Evolutionary conservation across 139 green algal genomes (phyloP), one percentile per base, ranked within the genome.

Genomic region (Edaphochlamys debaryana): DNA sequence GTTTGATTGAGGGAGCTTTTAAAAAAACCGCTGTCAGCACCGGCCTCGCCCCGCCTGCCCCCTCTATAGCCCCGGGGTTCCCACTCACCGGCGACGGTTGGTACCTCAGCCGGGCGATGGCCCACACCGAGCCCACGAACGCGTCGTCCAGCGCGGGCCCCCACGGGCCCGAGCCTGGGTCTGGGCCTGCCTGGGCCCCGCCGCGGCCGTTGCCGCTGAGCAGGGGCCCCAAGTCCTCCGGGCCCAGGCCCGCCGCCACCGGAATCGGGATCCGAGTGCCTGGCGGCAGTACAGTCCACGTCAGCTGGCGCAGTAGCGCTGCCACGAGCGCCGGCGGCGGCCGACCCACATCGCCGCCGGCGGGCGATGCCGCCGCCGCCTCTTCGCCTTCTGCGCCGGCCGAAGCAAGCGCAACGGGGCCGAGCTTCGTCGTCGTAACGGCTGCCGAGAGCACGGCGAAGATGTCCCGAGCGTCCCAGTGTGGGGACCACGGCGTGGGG

Each of bases 71-170:
- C n/a, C n/a, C n/a, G n/a, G n/a, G n/a, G n/a, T n/a, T n/a, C n/a
- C n/a, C n/a, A n/a, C 66, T 30, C 58, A 79, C 72, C 72, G 45
- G 19, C 9, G 56, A 58, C 6, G 58, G 56, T 7, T 29, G 11
- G 58, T 69, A 80, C 8, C 56, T 9, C 37, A 69, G 38, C 73
- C 41, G 41, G 30, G 56, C 73, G 27, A 80, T 15, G 19, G 73
- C 56, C 73, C 56, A 56, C 56, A 80, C 9, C 20, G 56, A 70
- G 56, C 58, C 73, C 38, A 70, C 73, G 37, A 80, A 40, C 36
- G 58, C 73, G 25, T 41, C 30, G 50, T 69, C 56, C 45, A 54
- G n/a, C n/a, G n/a, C n/a, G n/a, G n/a, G n/a, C n/a, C n/a, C n/a
- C n/a, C n/a, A n/a, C n/a, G n/a, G n/a, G n/a, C n/a, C n/a, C n/a